Base-by-base conservation (phyloP, 2,329 filamentous ascomycete species). In the Allantophomopsis lycopodina region DNA sequence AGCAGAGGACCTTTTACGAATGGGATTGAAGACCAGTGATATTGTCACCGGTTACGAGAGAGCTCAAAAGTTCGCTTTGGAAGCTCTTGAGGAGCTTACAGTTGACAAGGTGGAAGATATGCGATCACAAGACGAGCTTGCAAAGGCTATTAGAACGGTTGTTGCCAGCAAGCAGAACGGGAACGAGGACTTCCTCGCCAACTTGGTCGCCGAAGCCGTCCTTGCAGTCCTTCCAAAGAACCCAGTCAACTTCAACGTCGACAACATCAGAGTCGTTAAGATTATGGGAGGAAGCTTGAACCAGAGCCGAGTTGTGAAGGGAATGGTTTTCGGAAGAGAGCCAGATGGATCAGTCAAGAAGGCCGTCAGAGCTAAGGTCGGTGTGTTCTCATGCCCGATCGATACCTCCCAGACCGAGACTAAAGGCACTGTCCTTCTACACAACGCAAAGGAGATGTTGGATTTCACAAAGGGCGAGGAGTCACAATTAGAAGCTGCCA, bases 401-500 rank as follows among this genome's bases (percentile, higher is more conserved):
- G 91, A 98, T 60, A 87, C 74, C 60, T 87, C 81, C 56, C 88
- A 95, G 67, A 98, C 93, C 32, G 91, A 98, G 68, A 98, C 91
- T 55, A 98, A 98, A 73, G 93, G 93, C 37, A 98, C 91, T 10
- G 91, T 98, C 35, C 73, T 98, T 39, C 65, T 98, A 53, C 86
- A 98, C 65, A 98, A 94, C 58, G 89, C 89, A 43, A 83, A 96
- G 69, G 91, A 98, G 66, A 96, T 98, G 85, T 73, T 96, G 58
- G 83, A 96, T 59, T 98, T 96, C 65, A 94, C 86, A 54, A 94
- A 88, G 68, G 93, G 91, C 46, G 91, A 98, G 66, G 91, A 98
- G 66, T 65, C 69, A 40, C 89, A 95, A 60, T 77, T 98, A 37
- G 91, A 98, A 67, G 71, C 79, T 35, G 71, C 81, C 38, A 84